Evolutionary conservation across 306 rosid species (phyloP), one percentile per base, ranked within the genome.

Genomic region (Ormosia emarginata): DNA sequence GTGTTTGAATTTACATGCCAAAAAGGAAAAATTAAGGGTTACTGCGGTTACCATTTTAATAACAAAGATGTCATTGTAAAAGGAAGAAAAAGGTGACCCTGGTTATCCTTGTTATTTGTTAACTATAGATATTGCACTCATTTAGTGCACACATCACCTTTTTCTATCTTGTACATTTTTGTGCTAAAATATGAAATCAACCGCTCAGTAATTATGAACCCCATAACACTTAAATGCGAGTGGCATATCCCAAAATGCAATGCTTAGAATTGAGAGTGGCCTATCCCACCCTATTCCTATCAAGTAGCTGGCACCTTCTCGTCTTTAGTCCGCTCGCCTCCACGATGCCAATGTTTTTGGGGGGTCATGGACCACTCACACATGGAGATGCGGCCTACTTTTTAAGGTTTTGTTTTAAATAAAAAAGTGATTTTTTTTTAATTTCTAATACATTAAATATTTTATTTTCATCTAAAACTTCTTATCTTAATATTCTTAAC

Each of bases 251-350:
- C 34, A 50, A 70, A 58, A n/a, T 57, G 77, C 50, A 57, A 57
- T 59, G 41, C 30, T 44, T 8, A 62, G 62, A 50, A 77, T 71
- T 63, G 62, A 64, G 41, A 83, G 75, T 49, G 80, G 18, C 70
- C 36, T 68, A 17, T 36, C 3, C 47, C 69, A 55, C 40, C 12
- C 8, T 61, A 11, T 69, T 15, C 69, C 37, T 77, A 3, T 36
- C 75, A 64, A 83, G 64, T 78, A 13, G 66, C 11, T 64, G 7
- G 47, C 56, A 83, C 87, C 37, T 64, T 78, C 77, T 72, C 74
- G 41, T 73, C 43, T 77, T 68, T 72, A 44, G 40, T 73, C 49
- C 46, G 56, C n/a, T 72, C 7, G 8, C 53, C 7, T 52, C 70
- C 75, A 78, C 30, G 55, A 70, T 77, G 64, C 63, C 69, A 53